Conservation (phyloP, 495 filamentous ascomycete genomes). For the Neurospora discreta region DNA sequence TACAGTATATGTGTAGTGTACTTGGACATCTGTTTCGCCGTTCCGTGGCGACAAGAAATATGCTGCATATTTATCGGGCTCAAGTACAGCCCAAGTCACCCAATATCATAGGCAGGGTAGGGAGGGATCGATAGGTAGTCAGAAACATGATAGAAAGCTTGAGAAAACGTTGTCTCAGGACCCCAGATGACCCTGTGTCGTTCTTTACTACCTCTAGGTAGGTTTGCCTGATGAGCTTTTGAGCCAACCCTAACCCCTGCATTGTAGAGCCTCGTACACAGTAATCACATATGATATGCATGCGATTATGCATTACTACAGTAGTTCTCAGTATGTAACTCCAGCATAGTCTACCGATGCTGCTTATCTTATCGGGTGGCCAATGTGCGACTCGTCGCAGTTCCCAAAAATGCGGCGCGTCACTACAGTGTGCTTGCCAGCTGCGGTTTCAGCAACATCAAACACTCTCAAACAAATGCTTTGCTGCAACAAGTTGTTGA, state of each 20-base stretch:
- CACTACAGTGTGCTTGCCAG: no score
- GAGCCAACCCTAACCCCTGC: not conserved
- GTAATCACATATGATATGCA: not conserved
- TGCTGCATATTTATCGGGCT: not conserved
- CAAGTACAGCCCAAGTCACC: not conserved
- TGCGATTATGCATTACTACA: not conserved
- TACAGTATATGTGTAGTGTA: no score
- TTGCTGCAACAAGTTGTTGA: not conserved
- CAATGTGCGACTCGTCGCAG: not conserved
- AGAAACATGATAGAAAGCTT: not conserved
- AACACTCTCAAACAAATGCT: not conserved
- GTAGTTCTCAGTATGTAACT: no score
- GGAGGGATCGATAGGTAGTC: slow-evolving; percentile 63
- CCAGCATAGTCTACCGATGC: no score
- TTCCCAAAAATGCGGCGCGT: not conserved
- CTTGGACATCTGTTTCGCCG: not conserved
- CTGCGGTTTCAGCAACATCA: not conserved
- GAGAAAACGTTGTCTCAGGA: not conserved
- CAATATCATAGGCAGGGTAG: not conserved
- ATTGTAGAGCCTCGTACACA: not conserved
- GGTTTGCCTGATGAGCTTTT: not conserved
- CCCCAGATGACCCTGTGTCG: not conserved
- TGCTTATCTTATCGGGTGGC: not conserved
- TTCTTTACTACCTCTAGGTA: not conserved
- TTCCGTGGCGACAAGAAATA: not conserved